Percentiles rank a stretch among this genome's conserved stretches.
Evolutionary conservation across 768 basidiomycete genomes (phyloP).

Genomic region (Sporobolomyces phaffii): DNA sequence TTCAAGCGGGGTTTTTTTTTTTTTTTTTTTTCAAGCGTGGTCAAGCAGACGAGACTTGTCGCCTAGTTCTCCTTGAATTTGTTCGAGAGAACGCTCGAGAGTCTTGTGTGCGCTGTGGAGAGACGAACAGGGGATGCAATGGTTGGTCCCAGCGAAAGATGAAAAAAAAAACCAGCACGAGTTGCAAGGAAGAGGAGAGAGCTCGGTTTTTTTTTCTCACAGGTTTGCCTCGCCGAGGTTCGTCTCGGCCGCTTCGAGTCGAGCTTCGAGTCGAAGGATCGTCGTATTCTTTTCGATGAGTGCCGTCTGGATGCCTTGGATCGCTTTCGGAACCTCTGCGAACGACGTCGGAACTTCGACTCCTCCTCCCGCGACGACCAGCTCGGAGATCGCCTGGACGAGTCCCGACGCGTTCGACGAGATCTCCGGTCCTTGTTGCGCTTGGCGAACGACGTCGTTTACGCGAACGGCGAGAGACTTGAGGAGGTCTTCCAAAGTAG

Average conservation of each 20-base stretch:
- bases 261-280: background rate
- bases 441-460: background rate
- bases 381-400: background rate
- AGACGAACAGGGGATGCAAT: background rate
- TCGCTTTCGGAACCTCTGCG: background rate
- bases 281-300: constrained; percentile 1
- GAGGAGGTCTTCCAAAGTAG: background rate
- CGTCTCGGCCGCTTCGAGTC: background rate
- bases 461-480: background rate
- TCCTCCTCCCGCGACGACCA: constrained; percentile 2
- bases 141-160: too few relatives aligned
- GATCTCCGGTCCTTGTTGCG: background rate
- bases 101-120: background rate
- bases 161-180: background rate
- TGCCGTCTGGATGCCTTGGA: background rate
- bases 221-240: background rate
- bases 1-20: too few relatives aligned
- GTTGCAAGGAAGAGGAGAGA: too few relatives aligned
- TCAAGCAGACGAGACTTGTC: background rate
- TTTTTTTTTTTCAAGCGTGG: background rate
- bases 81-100: background rate
- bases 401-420: background rate
- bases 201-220: too few relatives aligned
- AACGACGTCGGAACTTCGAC: background rate
- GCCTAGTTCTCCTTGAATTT: background rate